A percentile compares a stretch with the other conserved stretches of the same genome.
These are phyloP conservation scores for Juncus effusus DNA, from an alignment of 176 grass and related monocot genomes.

Conservation along the genomic window DNA sequence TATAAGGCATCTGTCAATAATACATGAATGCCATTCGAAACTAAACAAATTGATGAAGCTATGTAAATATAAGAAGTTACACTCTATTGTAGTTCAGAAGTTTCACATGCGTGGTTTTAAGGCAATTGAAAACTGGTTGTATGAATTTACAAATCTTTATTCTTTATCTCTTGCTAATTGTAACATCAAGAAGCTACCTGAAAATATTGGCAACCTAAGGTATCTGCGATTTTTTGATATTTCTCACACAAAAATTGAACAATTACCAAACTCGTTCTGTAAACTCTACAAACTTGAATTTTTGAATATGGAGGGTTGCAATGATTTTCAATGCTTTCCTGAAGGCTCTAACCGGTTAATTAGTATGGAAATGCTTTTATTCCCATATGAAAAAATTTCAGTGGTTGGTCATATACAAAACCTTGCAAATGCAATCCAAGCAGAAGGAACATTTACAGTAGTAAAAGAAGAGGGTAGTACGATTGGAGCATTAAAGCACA, in stretches of 20 bases:
- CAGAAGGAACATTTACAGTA: conserved; percentile 1
- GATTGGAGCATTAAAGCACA: too few species aligned
- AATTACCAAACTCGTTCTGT: neutral
- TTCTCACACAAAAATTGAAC: neutral
- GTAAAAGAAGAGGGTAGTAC: too few species aligned
- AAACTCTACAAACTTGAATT: conserved; percentile 4
- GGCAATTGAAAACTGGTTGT: neutral
- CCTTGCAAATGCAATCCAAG: neutral
- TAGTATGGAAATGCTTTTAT: neutral
- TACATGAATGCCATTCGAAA: too few species aligned
- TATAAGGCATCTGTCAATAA: too few species aligned
- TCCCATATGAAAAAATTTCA: neutral
- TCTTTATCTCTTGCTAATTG: neutral
- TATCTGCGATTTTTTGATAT: conserved; percentile 20
- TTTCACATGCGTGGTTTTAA: neutral
- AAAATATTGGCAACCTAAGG: conserved; percentile 3
- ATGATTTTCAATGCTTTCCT: neutral
- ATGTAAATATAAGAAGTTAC: conserved; percentile 3
- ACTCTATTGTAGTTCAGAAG: neutral
- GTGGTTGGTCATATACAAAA: neutral
- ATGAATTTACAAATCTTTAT: neutral
- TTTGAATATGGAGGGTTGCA: conserved; percentile 12
- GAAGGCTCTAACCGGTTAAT: conserved; percentile 10
- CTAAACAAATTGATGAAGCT: neutral
- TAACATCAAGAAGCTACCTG: neutral